Percentiles rank a stretch among this genome's conserved stretches.
phyloP scores from a whole-genome alignment of 2,329 filamentous ascomycete genomes.

The Venturia carpophila region DNA sequence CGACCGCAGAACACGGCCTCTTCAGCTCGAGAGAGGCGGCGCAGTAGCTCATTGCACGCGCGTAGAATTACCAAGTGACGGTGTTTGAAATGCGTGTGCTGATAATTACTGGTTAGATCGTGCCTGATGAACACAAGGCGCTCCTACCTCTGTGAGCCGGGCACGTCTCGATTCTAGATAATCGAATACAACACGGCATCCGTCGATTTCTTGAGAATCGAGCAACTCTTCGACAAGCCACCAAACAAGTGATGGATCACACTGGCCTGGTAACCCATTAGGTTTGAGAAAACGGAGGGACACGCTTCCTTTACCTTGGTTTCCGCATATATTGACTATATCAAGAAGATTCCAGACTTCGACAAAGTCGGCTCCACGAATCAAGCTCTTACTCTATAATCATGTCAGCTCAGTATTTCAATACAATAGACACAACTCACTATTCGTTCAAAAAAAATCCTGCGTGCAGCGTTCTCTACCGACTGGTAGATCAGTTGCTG shows the following conservation, averaged over 20 bases:
- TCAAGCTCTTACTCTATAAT: slow-evolving; percentile 12
- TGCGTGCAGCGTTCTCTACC: slow-evolving; percentile 64
- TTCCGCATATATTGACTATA: slow-evolving; percentile 79
- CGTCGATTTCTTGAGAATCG: slow-evolving; percentile 90
- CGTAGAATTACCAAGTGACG: slow-evolving; percentile 77
- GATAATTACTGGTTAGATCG: slow-evolving; percentile 23
- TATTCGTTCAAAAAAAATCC: not conserved
- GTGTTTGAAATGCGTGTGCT: slow-evolving; percentile 28
- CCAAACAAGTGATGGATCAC: slow-evolving; percentile 74
- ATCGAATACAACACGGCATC: slow-evolving; percentile 85
- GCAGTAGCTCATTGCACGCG: slow-evolving; percentile 90
- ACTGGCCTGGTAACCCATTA: slow-evolving; percentile 35
- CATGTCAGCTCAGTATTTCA: not conserved
- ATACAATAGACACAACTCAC: not conserved
- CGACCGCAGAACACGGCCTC: slow-evolving; percentile 96
- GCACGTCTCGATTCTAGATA: slow-evolving; percentile 91
- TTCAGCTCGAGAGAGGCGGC: slow-evolving; percentile 86
- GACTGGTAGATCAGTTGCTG: slow-evolving; percentile 31
- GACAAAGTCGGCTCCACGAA: slow-evolving; percentile 55
- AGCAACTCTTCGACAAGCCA: slow-evolving; percentile 91
- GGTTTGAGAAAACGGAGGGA: slow-evolving; percentile 32
- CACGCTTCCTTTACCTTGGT: slow-evolving; percentile 55
- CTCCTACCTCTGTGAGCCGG: slow-evolving; percentile 65
- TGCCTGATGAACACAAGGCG: not conserved
- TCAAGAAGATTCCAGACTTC: slow-evolving; percentile 91